Conservation (phyloP, 768 basidiomycete species). For the Gloeopeniophorella convolvens region DNA sequence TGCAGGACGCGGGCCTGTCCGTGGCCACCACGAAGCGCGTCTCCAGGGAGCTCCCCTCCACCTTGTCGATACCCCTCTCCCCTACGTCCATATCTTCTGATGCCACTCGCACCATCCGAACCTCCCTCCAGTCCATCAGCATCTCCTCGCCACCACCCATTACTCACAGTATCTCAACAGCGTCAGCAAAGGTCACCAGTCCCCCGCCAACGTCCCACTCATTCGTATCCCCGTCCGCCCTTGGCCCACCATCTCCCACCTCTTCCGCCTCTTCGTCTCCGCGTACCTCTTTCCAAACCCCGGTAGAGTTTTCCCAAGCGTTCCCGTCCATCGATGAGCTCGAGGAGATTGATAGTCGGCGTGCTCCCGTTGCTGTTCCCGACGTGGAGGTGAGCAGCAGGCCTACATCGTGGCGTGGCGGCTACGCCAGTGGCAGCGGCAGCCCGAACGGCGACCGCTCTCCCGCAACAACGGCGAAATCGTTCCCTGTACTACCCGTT, state of each 20-base stretch:
- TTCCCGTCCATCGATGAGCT: constrained; percentile 78
- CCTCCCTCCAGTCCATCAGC: constrained; percentile 18
- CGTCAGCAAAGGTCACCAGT: constrained; percentile 24
- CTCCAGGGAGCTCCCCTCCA: constrained; percentile 44
- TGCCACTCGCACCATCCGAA: constrained; percentile 20
- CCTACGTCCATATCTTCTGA: constrained; percentile 29
- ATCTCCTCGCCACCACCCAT: constrained; percentile 22
- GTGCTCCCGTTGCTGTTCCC: constrained; percentile 45
- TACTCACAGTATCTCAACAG: constrained; percentile 20
- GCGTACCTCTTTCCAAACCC: constrained; percentile 32
- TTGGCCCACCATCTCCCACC: constrained; percentile 72
- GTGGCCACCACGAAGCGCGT: constrained; percentile 45
- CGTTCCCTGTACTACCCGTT: constrained; percentile 39
- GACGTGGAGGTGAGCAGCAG: no score
- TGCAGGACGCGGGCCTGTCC: constrained; percentile 66
- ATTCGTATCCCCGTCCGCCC: constrained; percentile 60
- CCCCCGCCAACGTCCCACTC: constrained; percentile 38
- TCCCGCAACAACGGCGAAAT: constrained; percentile 19
- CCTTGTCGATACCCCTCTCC: constrained; percentile 28
- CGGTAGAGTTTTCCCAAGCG: constrained; percentile 55
- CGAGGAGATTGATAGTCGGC: constrained; percentile 46
- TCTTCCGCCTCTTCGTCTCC: constrained; percentile 66
- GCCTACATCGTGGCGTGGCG: no score
- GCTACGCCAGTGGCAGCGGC: no score
- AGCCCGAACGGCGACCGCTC: constrained; percentile 6